Percentiles rank a stretch among this genome's conserved stretches.
Conservation (phyloP, 2,329 filamentous ascomycete species). For the Sodiomyces alkalinus region DNA sequence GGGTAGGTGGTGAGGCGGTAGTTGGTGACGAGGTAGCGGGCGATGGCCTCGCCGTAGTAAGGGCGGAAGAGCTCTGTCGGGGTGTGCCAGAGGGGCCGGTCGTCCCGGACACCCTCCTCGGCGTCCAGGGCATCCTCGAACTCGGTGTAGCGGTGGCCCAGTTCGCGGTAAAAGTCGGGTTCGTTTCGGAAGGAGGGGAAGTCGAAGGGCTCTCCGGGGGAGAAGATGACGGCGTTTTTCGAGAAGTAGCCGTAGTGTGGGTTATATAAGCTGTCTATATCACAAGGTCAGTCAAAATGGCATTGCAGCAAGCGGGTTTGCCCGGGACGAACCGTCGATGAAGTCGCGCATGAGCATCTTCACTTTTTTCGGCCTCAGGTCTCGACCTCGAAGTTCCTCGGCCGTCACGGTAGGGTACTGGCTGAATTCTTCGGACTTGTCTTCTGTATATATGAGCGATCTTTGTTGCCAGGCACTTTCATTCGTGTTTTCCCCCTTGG, state of each 20-base stretch:
- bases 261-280: conserved; percentile 82
- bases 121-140: conserved; percentile 84
- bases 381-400: conserved; percentile 56
- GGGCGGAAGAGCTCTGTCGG: conserved; percentile 94
- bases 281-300: background rate
- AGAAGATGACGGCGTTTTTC: conserved; percentile 93
- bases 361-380: conserved; percentile 66
- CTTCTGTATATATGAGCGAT: conserved; percentile 55
- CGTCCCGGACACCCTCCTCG: conserved; percentile 47
- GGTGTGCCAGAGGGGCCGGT: conserved; percentile 93
- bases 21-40: conserved; percentile 89
- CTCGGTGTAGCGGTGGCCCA: conserved; percentile 68
- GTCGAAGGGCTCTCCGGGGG: conserved; percentile 77
- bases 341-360: conserved; percentile 98
- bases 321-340: conserved; percentile 64
- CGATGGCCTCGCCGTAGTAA: conserved; percentile 92
- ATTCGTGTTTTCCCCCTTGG: conserved; percentile 21
- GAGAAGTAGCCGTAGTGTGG: conserved; percentile 92
- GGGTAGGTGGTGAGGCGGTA: conserved; percentile 91
- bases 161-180: conserved; percentile 61
- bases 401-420: conserved; percentile 75
- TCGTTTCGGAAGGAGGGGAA: conserved; percentile 74
- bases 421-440: conserved; percentile 68
- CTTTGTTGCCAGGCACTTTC: conserved; percentile 80
- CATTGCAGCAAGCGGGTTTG: too few species aligned